Evolutionary conservation across 371 early-diverging fungal species (phyloP).

Genomic region (Rhizopus delemar): DNA sequence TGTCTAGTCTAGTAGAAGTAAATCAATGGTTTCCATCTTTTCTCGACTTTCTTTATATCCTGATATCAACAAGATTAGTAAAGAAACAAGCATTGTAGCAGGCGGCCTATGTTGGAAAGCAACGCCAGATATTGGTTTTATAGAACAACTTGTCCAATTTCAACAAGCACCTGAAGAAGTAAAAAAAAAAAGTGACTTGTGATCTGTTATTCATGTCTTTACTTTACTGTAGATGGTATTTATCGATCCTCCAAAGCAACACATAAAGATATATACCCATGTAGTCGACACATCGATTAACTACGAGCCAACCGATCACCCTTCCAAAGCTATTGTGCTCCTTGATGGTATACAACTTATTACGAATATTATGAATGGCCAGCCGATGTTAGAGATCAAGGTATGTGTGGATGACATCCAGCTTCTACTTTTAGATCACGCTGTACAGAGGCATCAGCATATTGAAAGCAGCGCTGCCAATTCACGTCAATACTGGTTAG

Average conservation of each 20-base stretch:
- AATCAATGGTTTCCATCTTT: constrained; percentile 57
- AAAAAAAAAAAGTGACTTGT: not conserved
- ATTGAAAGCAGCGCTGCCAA: constrained; percentile 24
- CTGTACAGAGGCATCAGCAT: not conserved
- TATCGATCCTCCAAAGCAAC: constrained; percentile 52
- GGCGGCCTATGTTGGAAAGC: constrained; percentile 54
- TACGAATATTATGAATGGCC: constrained; percentile 52
- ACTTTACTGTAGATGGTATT: constrained; percentile 33
- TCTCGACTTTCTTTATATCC: constrained; percentile 45
- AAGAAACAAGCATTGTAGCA: constrained; percentile 54
- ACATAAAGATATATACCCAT: constrained; percentile 50
- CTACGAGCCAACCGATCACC: constrained; percentile 55
- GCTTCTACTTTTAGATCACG: constrained; percentile 16
- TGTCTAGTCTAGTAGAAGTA: constrained; percentile 32
- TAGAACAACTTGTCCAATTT: constrained; percentile 48
- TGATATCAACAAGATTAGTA: constrained; percentile 48
- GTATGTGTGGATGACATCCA: constrained; percentile 40
- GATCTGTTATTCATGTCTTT: not conserved
- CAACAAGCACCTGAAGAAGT: constrained; percentile 51
- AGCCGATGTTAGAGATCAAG: constrained; percentile 50
- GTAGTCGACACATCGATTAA: constrained; percentile 54
- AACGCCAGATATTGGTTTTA: constrained; percentile 35
- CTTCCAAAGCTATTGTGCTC: constrained; percentile 47
- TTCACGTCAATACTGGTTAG: constrained; percentile 39
- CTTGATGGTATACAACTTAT: constrained; percentile 60